Evolutionary conservation across 2,329 filamentous ascomycete genomes (phyloP).

Genomic region (Fusarium tanahbumbuense): DNA sequence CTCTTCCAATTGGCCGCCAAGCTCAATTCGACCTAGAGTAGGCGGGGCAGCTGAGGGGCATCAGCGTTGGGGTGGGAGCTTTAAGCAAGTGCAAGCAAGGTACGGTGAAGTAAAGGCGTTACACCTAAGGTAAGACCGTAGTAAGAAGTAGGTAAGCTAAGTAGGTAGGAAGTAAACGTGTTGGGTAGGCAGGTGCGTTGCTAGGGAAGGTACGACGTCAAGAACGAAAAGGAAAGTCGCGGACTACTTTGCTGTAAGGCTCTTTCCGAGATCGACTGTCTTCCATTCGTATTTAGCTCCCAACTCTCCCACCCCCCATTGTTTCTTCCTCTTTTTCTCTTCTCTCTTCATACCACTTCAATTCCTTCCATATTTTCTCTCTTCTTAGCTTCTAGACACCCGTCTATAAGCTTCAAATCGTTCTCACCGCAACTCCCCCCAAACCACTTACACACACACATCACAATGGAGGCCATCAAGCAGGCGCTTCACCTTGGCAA

Average conservation of each 20-base stretch:
- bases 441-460: constrained; percentile 18
- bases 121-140: constrained; percentile 23
- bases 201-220: constrained; percentile 28
- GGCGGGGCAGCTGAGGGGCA: constrained; percentile 48
- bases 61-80: constrained; percentile 40
- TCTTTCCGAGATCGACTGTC: constrained; percentile 35
- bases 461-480: constrained; percentile 60
- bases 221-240: constrained; percentile 21
- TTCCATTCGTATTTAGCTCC: constrained; percentile 39
- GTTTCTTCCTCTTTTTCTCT: constrained; percentile 27
- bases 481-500: constrained; percentile 54
- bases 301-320: constrained; percentile 30
- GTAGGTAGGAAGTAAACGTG: constrained; percentile 1
- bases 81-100: constrained; percentile 34
- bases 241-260: constrained; percentile 20
- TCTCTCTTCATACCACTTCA: constrained; percentile 19
- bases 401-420: constrained; percentile 15
- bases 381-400: constrained; percentile 4
- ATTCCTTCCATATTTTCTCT: constrained; percentile 10
- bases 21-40: constrained; percentile 35
- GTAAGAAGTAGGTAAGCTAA: constrained; percentile 21
- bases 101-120: constrained; percentile 33
- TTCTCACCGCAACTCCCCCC: constrained; percentile 33
- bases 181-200: constrained; percentile 12
- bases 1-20: constrained; percentile 31